Percentiles rank a stretch among this genome's conserved stretches.
Conservation (phyloP, 2,329 filamentous ascomycete genomes). For the Colletotrichum lini region DNA sequence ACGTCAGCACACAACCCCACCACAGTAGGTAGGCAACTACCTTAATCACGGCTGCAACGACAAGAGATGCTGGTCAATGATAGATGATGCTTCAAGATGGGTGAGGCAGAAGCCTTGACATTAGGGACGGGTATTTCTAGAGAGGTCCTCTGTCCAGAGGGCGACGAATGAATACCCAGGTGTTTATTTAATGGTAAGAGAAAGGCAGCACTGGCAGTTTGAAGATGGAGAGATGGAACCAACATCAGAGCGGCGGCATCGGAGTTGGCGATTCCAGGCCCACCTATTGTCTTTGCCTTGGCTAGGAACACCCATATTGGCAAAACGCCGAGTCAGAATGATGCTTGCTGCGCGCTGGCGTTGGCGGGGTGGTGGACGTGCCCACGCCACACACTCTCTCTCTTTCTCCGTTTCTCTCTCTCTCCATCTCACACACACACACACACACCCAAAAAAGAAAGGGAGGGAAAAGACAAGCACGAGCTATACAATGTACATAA, state of each 20-base stretch:
- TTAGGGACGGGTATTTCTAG: too few species aligned
- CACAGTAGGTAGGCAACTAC: neutral
- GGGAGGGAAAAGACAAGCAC: neutral
- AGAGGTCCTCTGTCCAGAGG: too few species aligned
- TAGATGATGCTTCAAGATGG: neutral
- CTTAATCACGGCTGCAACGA: too few species aligned
- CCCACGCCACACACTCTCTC: too few species aligned
- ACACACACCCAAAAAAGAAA: too few species aligned
- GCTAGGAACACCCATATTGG: neutral
- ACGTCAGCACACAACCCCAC: neutral
- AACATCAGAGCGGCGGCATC: slow-evolving; percentile 15
- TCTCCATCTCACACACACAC: too few species aligned
- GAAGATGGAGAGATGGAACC: slow-evolving; percentile 20
- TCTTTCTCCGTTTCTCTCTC: too few species aligned
- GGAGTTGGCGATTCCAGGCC: slow-evolving; percentile 14
- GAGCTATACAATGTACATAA: neutral
- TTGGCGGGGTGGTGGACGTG: neutral
- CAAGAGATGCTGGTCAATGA: too few species aligned
- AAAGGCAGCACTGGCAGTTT: slow-evolving; percentile 4
- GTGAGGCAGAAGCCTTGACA: neutral
- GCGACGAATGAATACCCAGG: too few species aligned
- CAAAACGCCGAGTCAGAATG: slow-evolving; percentile 3
- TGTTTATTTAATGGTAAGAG: neutral
- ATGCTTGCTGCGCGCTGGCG: neutral
- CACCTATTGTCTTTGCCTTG: neutral